A percentile compares a stretch with the other conserved stretches of the same genome.
Conservation (phyloP, 202 grass and related monocot genomes). For the Thinopyrum obtusiflorum region DNA sequence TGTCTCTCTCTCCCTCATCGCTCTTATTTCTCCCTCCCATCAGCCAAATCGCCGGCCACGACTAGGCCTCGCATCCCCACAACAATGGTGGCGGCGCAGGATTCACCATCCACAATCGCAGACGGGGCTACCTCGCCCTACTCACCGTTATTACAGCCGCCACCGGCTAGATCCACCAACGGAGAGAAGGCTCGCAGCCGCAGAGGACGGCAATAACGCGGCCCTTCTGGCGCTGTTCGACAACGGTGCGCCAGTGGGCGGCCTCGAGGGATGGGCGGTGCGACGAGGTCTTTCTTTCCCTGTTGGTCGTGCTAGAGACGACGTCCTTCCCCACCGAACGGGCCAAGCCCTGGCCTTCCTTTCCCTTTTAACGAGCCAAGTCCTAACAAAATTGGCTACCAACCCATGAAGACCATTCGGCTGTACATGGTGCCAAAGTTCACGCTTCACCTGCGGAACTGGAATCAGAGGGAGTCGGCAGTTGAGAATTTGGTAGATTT, state of each 20-base stretch:
- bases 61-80: not conserved
- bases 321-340: not conserved
- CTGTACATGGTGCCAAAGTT: not conserved
- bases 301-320: not conserved
- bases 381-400: not conserved
- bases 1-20: too few relatives aligned
- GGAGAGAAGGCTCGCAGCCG: not conserved
- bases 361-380: not conserved
- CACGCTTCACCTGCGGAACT: not conserved
- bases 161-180: not conserved
- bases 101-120: not conserved
- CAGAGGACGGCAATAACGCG: not conserved
- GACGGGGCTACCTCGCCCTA: not conserved
- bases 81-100: not conserved
- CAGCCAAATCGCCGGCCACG: not conserved
- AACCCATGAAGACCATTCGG: not conserved
- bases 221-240: not conserved
- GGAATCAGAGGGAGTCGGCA: not conserved
- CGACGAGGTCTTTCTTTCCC: not conserved
- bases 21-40: not conserved
- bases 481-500: not conserved
- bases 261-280: not conserved
- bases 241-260: not conserved
- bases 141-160: not conserved
- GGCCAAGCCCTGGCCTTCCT: not conserved